Base-by-base conservation (phyloP, 495 filamentous ascomycete species). In the Xylaria bambusicola region DNA sequence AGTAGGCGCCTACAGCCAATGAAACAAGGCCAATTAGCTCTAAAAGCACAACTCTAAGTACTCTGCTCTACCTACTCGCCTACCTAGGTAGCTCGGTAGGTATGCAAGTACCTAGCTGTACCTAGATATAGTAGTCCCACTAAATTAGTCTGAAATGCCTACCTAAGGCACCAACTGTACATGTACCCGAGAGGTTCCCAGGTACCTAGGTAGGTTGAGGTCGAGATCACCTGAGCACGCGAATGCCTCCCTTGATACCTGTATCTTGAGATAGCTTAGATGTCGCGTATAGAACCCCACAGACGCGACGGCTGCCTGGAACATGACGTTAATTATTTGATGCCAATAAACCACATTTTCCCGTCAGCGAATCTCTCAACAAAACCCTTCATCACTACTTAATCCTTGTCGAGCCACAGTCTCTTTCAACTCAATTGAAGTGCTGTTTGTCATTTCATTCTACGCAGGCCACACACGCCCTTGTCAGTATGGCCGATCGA, bases 401-500 rank as follows among this genome's bases (percentile, higher is more conserved):
- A 15, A 29, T n/a, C 33, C 17, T 40, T 31, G n/a, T n/a, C n/a
- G n/a, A n/a, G n/a, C n/a, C n/a, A n/a, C n/a, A n/a, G n/a, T n/a
- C n/a, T n/a, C n/a, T n/a, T n/a, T n/a, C n/a, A n/a, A n/a, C n/a
- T n/a, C n/a, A n/a, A n/a, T n/a, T n/a, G n/a, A n/a, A n/a, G n/a
- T n/a, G n/a, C n/a, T n/a, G n/a, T n/a, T n/a, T n/a, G n/a, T n/a
- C n/a, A 23, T 33, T 5, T 10, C 29, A 33, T 5, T 33, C 33
- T 24, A 40, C 17, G 1, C 29, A 24, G 12, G 23, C 7, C 17
- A 6, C 21, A 24, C 26, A 56, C 4, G 20, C 48, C 18, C 40
- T 36, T 5, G 46, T 6, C 10, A 62, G 42, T 29, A 81, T 81
- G 77, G 70, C 74, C n/a, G 75, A 78, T 63, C 59, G 64, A 61